Conservation (phyloP, 108 stramenopile species). For the Conticribra guillardii region DNA sequence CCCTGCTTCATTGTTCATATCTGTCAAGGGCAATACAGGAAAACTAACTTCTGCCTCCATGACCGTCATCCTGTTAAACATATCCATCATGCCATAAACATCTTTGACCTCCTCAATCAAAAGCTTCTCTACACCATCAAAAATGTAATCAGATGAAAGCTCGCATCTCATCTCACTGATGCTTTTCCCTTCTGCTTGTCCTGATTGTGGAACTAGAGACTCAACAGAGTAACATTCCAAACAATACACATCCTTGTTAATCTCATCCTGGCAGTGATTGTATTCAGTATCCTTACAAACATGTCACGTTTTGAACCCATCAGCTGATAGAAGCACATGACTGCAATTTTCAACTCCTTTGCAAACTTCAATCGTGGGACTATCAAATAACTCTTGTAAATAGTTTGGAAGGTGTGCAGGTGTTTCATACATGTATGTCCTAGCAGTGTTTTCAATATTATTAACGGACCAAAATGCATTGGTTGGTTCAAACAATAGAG, state of each 20-base stretch:
- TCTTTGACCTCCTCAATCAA: background rate
- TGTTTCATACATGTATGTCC: background rate
- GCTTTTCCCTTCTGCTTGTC: background rate
- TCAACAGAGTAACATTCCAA: background rate
- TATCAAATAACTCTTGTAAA: too few species aligned
- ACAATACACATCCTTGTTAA: background rate
- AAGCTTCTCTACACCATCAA: conserved; percentile 3
- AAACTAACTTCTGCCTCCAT: background rate
- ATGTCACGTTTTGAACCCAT: background rate
- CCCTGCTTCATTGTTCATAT: background rate
- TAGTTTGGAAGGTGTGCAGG: background rate
- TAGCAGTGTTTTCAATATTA: background rate
- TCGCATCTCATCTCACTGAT: background rate
- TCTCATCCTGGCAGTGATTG: background rate
- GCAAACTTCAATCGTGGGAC: background rate
- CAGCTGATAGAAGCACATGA: background rate
- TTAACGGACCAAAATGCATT: background rate
- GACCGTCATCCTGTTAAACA: background rate
- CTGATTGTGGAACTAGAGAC: background rate
- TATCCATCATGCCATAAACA: conserved; percentile 4
- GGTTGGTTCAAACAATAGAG: conserved; percentile 8
- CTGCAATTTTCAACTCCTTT: background rate
- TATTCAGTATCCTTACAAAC: background rate
- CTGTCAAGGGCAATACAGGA: background rate
- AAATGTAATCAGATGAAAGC: background rate